These are phyloP conservation scores for Rhododendron griersonianum DNA, from an alignment of 148 eudicot species.

Conservation along the genomic window DNA sequence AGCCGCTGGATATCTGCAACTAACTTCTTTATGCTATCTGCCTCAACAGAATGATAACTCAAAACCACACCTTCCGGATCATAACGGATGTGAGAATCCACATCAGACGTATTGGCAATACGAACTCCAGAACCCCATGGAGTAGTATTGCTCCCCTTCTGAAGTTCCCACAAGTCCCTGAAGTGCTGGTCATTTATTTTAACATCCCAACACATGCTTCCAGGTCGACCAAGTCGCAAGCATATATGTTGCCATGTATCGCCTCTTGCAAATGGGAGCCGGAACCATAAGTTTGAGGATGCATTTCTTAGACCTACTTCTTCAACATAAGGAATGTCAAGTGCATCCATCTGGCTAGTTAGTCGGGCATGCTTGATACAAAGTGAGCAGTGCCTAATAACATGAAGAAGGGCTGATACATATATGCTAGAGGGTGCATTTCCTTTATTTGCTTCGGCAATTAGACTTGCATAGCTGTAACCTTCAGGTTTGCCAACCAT, in stretches of 20 bases:
- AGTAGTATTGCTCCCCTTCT: conserved; percentile 66
- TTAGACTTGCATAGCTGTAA: conserved; percentile 66
- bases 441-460: conserved; percentile 94
- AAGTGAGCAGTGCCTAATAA: conserved; percentile 92
- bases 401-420: conserved; percentile 75
- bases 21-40: conserved; percentile 85
- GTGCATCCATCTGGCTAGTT: conserved; percentile 91
- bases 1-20: conserved; percentile 91
- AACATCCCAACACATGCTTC: conserved; percentile 98
- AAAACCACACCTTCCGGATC: conserved; percentile 87
- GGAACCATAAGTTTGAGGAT: conserved; percentile 82
- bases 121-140: conserved; percentile 93
- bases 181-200: conserved; percentile 88
- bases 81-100: conserved; percentile 91
- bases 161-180: conserved; percentile 94
- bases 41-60: conserved; percentile 80
- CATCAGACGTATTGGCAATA: conserved; percentile 86
- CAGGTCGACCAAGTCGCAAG: conserved; percentile 85
- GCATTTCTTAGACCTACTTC: conserved; percentile 71
- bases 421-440: conserved; percentile 75
- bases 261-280: conserved; percentile 70
- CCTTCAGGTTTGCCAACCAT: conserved; percentile 32
- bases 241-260: conserved; percentile 81
- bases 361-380: conserved; percentile 93
- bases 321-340: conserved; percentile 82